Percentiles rank a stretch among this genome's conserved stretches.
Evolutionary conservation across 2,329 filamentous ascomycete genomes (phyloP).

Genomic region (Huntiella savannae): DNA sequence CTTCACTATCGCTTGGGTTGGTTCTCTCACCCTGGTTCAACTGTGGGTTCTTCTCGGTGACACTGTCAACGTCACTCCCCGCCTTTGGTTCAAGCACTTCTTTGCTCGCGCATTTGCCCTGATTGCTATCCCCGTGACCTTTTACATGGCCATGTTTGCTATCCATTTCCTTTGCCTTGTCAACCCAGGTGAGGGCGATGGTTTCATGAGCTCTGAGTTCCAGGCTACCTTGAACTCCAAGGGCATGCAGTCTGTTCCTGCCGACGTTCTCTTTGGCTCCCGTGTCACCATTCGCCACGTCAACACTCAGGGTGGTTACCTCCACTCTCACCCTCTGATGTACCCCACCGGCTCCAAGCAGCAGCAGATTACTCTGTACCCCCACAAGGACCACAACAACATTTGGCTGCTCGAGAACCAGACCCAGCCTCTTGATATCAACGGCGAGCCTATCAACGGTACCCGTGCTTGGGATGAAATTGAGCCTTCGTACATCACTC

Average conservation of each 20-base stretch:
- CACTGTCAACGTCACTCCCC: conserved; percentile 63
- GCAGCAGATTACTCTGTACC: conserved; percentile 94
- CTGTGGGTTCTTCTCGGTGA: conserved; percentile 92
- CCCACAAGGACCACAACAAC: conserved; percentile 98
- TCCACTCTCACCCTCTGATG: conserved; percentile 95
- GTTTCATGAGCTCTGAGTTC: conserved; percentile 99
- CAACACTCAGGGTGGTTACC: conserved; percentile 93
- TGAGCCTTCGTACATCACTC: conserved; percentile 49
- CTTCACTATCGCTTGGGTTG: conserved; percentile 98
- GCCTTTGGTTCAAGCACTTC: conserved; percentile 84
- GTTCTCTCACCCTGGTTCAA: conserved; percentile 72
- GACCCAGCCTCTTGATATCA: conserved; percentile 65
- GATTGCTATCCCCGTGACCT: conserved; percentile 68
- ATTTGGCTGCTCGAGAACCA: conserved; percentile 87
- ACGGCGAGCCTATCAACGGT: conserved; percentile 61
- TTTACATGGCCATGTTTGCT: conserved; percentile 94
- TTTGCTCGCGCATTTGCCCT: conserved; percentile 80
- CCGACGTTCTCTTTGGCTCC: conserved; percentile 78
- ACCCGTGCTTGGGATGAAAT: conserved; percentile 65
- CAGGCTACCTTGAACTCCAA: conserved; percentile 94
- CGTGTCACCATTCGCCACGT: conserved; percentile 73
- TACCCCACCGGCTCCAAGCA: conserved; percentile 95
- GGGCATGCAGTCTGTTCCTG: conserved; percentile 85
- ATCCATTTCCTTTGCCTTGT: conserved; percentile 88
- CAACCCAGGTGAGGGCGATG: conserved; percentile 92